Percentiles rank a stretch among this genome's conserved stretches.
These are phyloP conservation scores for Scutellaria baicalensis DNA, from an alignment of 257 asterid species.

Conservation along the genomic window DNA sequence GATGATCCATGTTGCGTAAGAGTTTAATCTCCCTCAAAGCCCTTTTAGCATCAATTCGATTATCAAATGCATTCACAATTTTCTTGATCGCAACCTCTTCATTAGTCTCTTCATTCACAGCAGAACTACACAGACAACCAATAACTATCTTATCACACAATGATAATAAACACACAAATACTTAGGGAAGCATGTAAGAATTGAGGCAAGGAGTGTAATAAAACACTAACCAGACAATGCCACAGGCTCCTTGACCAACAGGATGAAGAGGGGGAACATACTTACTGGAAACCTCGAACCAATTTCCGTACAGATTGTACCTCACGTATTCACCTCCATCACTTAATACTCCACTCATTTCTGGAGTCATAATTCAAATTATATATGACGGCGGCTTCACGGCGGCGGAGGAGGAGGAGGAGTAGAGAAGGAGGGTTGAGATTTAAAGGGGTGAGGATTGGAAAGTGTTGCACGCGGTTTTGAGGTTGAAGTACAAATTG, in stretches of 20 bases:
- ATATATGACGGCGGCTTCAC: no score
- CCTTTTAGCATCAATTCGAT: conserved; percentile 14
- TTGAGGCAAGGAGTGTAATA: neutral
- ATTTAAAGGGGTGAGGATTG: no score
- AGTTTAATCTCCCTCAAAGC: conserved; percentile 13
- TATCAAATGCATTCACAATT: conserved; percentile 7
- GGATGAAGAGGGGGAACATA: conserved; percentile 15
- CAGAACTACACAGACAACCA: conserved; percentile 1
- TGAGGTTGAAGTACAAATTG: no score
- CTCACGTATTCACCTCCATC: neutral
- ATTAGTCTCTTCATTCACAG: conserved; percentile 7
- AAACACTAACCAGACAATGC: conserved; percentile 9
- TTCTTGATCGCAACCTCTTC: conserved; percentile 17
- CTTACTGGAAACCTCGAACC: neutral
- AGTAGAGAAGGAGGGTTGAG: no score
- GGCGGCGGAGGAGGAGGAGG: no score
- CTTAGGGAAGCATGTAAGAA: neutral
- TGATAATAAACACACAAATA: neutral
- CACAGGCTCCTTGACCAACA: conserved; percentile 14
- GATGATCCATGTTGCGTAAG: conserved; percentile 18
- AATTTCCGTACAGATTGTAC: conserved; percentile 1
- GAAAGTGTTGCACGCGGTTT: no score
- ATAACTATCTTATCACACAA: neutral
- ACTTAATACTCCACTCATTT: neutral
- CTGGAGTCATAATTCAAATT: no score